These are phyloP conservation scores for Tetraselmis striata DNA, from an alignment of 139 green algal genomes.

Conservation along the genomic window DNA sequence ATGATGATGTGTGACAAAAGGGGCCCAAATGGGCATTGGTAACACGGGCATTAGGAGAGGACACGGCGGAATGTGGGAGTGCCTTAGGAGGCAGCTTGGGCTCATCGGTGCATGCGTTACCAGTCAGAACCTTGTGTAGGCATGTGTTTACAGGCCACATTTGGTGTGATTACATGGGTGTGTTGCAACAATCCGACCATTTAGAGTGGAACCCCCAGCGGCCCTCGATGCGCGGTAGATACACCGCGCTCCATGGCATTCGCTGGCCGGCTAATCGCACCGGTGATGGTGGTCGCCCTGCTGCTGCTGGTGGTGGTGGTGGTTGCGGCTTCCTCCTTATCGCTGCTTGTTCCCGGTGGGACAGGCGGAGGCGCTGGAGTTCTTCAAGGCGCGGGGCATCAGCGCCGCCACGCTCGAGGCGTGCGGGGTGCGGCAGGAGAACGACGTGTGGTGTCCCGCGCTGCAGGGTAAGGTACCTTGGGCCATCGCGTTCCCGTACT, in stretches of 20 bases:
- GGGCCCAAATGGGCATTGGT: too few relatives aligned
- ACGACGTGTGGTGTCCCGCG: conserved; percentile 19
- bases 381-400: conserved; percentile 53
- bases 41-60: too few relatives aligned
- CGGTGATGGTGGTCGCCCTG: neutral
- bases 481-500: conserved; percentile 80
- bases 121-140: too few relatives aligned
- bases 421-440: conserved; percentile 9
- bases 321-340: neutral
- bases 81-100: too few relatives aligned
- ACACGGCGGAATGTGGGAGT: too few relatives aligned
- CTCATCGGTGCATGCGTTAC: too few relatives aligned
- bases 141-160: too few relatives aligned
- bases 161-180: too few relatives aligned
- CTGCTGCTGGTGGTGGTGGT: neutral
- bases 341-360: neutral
- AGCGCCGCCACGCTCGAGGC: conserved; percentile 29
- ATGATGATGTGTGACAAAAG: too few relatives aligned
- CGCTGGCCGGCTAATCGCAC: too few relatives aligned
- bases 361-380: conserved; percentile 30
- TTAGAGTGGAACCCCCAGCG: neutral
- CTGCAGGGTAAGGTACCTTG: neutral
- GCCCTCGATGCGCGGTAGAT: neutral
- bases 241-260: too few relatives aligned
- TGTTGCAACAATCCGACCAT: neutral